Base-by-base conservation (phyloP, 1,284 basidiomycete species). In the Flammula alnicola region DNA sequence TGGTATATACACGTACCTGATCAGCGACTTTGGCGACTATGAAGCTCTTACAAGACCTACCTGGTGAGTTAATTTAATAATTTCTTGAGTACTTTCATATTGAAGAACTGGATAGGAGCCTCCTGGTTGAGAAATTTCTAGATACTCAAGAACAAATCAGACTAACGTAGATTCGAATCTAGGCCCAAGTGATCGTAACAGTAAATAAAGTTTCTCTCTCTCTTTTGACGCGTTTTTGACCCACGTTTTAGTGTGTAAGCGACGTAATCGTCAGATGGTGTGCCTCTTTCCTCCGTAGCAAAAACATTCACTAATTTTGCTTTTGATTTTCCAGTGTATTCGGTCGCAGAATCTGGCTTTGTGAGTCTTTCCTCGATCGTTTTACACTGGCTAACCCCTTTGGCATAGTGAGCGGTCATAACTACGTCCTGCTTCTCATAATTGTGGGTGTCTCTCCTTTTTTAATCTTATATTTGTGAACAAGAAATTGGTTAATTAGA, bases 201-300 rank as follows among this genome's bases (percentile, higher is more conserved):
- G 60, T 62, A 44, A 33, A 17, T 43, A 26, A 4, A 22, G 20
- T n/a, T 31, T 11, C 12, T 9, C 0, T 14, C n/a, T 8, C 30
- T 35, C 17, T 38, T 20, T 9, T 19, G 11, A 10, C 14, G 16
- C 17, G n/a, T 26, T 40, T 14, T 9, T 12, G 8, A 11, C 8
- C n/a, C 11, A 29, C 5, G 20, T 12, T 16, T 19, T 25, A 61
- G 61, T 61, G 58, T 23, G 14, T 59, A 8, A 62, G 55, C 27
- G 61, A 63, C 38, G 47, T 60, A 10, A 60, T 63, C n/a, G 62
- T 62, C 30, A 44, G 60, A 52, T 40, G 55, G 60, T 62, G 17
- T 16, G 49, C 11, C 25, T 20, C 9, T 11, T 4, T 3, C 25
- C 10, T 39, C 19, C 22, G 29, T 22, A 29, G 20, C 31, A 23